Conservation (phyloP, 495 filamentous ascomycete species). For the Aspergillus carlsbadensis region DNA sequence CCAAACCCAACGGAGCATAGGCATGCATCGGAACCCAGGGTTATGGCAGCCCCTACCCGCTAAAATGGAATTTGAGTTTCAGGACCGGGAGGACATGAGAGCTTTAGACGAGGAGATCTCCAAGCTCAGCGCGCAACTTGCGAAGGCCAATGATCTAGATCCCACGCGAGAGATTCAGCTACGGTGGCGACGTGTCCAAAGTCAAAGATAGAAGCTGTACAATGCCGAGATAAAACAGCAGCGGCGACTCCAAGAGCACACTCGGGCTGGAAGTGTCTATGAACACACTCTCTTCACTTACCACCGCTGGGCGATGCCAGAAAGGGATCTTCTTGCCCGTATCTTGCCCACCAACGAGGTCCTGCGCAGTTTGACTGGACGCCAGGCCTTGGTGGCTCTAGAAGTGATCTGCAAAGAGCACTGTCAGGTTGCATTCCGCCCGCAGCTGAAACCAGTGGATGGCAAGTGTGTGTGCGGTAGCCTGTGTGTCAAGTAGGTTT, state of each 20-base stretch:
- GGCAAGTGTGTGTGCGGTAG: conserved; percentile 11
- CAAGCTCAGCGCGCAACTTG: neutral
- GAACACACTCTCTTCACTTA: conserved; percentile 14
- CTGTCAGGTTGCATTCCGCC: conserved; percentile 3
- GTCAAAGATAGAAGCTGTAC: conserved; percentile 1
- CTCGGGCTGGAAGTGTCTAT: neutral
- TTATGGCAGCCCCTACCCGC: conserved; percentile 14
- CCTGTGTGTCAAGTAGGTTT: conserved; percentile 3
- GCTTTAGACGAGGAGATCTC: conserved; percentile 1
- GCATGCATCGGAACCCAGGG: conserved; percentile 4
- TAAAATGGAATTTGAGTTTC: conserved; percentile 15
- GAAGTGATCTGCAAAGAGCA: conserved; percentile 12
- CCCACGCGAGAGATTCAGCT: neutral
- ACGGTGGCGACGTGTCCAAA: conserved; percentile 1
- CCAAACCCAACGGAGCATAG: conserved; percentile 18
- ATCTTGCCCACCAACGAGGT: conserved; percentile 3
- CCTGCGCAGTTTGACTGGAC: conserved; percentile 6
- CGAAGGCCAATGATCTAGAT: neutral
- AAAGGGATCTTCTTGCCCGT: conserved; percentile 12
- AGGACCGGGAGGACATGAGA: conserved; percentile 8
- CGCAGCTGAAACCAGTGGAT: conserved; percentile 7
- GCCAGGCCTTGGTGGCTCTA: conserved; percentile 4
- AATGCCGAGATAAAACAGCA: neutral
- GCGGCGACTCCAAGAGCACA: neutral
- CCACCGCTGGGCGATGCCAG: conserved; percentile 13